Percentiles rank a stretch among this genome's conserved stretches.
Evolutionary conservation across 805 yeast genomes (phyloP).

Genomic region (Barnettozyma sp.): DNA sequence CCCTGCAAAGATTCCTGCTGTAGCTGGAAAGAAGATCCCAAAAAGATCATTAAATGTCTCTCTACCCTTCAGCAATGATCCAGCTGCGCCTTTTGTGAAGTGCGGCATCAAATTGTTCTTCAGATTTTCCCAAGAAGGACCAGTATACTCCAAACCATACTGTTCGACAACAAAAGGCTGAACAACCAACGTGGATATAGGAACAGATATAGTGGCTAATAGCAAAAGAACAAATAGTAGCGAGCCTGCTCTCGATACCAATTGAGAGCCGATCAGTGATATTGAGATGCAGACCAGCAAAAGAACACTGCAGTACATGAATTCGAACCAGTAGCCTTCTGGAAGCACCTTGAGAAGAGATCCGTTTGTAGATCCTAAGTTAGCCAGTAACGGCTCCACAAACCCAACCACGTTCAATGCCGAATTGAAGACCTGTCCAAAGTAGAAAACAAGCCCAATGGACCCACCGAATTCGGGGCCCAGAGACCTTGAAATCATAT

Average conservation of each 20-base stretch:
- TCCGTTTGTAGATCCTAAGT: constrained; percentile 62
- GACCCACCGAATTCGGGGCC: constrained; percentile 99
- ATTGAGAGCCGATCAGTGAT: constrained; percentile 71
- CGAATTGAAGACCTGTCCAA: constrained; percentile 89
- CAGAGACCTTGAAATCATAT: constrained; percentile 89
- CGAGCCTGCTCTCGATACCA: constrained; percentile 79
- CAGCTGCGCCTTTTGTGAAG: constrained; percentile 89
- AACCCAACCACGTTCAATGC: constrained; percentile 95
- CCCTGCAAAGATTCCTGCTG: constrained; percentile 98
- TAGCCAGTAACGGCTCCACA: constrained; percentile 79
- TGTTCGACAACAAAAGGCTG: constrained; percentile 53
- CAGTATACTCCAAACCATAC: constrained; percentile 52
- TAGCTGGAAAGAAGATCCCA: constrained; percentile 96
- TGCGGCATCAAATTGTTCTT: constrained; percentile 64
- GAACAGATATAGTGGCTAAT: constrained; percentile 72
- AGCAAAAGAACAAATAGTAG: constrained; percentile 61
- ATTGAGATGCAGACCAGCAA: constrained; percentile 66
- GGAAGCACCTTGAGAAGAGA: constrained; percentile 55
- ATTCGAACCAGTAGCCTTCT: constrained; percentile 58
- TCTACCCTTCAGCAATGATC: constrained; percentile 52
- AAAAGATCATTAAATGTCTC: constrained; percentile 83
- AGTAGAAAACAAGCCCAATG: constrained; percentile 86
- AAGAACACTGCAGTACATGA: constrained; percentile 64
- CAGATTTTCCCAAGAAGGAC: constrained; percentile 64
- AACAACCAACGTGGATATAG: constrained; percentile 64